Conservation (phyloP, 2,329 filamentous ascomycete species). For the Exophiala xenobiotica region DNA sequence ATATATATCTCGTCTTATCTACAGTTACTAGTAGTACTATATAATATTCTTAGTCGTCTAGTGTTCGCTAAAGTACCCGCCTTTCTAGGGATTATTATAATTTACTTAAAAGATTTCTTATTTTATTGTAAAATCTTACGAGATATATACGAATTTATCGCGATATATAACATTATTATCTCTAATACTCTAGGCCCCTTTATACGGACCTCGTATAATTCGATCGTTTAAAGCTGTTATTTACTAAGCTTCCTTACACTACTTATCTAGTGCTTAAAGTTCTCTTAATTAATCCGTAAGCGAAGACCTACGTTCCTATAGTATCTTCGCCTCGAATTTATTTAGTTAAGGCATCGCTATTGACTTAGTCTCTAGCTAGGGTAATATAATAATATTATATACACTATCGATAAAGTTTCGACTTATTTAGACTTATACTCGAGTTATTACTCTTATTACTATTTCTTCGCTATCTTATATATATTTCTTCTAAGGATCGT, state of each 20-base stretch:
- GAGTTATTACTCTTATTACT: background rate
- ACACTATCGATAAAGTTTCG: background rate
- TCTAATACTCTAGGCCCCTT: slow-evolving; percentile 6
- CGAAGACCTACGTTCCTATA: too few species aligned
- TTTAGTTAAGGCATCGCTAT: too few species aligned
- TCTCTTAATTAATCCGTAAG: background rate
- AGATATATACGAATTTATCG: slow-evolving; percentile 6
- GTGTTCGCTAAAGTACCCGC: slow-evolving; percentile 3
- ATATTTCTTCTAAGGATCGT: background rate
- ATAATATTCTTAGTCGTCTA: slow-evolving; percentile 6
- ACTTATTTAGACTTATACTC: background rate
- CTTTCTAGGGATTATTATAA: slow-evolving; percentile 13
- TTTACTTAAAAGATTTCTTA: slow-evolving; percentile 7
- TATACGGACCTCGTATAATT: background rate
- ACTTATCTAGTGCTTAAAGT: background rate
- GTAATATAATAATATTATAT: slow-evolving; percentile 2
- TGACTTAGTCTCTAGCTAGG: too few species aligned
- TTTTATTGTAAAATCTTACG: background rate
- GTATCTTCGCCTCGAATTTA: too few species aligned
- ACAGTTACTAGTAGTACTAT: slow-evolving; percentile 7
- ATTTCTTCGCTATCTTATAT: background rate
- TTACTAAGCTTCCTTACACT: background rate
- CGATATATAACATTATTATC: slow-evolving; percentile 2
- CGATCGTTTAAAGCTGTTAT: background rate
- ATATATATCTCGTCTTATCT: slow-evolving; percentile 7